These are phyloP conservation scores for Yamadazyma membranifaciens DNA, from an alignment of 1,139 yeast genomes.

Conservation along the genomic window DNA sequence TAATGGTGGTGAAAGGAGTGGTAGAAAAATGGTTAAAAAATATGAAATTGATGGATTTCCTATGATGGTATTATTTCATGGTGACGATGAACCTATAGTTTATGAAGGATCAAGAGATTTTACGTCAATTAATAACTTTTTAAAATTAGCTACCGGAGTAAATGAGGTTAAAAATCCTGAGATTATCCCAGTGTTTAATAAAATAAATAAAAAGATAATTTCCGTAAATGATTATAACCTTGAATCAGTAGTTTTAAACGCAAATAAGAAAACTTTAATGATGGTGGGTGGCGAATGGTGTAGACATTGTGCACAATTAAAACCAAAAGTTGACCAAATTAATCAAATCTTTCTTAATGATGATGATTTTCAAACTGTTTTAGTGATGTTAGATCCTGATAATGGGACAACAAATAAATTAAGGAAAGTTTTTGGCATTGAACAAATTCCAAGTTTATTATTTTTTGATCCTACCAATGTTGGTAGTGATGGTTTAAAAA, in stretches of 20 bases:
- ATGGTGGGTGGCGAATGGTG: constrained; percentile 83
- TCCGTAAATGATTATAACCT: constrained; percentile 46
- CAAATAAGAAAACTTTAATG: constrained; percentile 62
- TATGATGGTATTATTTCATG: constrained; percentile 56
- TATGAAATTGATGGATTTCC: constrained; percentile 67
- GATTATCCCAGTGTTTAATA: constrained; percentile 10
- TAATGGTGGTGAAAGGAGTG: constrained; percentile 63
- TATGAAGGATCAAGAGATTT: constrained; percentile 50
- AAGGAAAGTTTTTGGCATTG: constrained; percentile 41
- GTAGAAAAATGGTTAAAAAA: constrained; percentile 51
- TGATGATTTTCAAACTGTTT: constrained; percentile 52
- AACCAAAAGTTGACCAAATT: constrained; percentile 60
- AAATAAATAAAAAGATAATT: constrained; percentile 4
- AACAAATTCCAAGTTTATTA: constrained; percentile 53
- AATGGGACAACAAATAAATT: constrained; percentile 34
- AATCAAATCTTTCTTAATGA: constrained; percentile 49
- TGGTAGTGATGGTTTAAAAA: constrained; percentile 35
- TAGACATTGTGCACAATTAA: constrained; percentile 66
- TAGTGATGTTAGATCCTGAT: constrained; percentile 67
- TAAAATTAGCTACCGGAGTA: constrained; percentile 33
- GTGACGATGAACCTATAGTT: constrained; percentile 47
- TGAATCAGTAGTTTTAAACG: constrained; percentile 49
- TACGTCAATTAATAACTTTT: constrained; percentile 45
- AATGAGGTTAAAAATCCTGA: constrained; percentile 17
- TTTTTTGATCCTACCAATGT: constrained; percentile 35